Evolutionary conservation across 2,329 filamentous ascomycete genomes (phyloP), one percentile per base, ranked within the genome.

Genomic region (Colletotrichum truncatum): DNA sequence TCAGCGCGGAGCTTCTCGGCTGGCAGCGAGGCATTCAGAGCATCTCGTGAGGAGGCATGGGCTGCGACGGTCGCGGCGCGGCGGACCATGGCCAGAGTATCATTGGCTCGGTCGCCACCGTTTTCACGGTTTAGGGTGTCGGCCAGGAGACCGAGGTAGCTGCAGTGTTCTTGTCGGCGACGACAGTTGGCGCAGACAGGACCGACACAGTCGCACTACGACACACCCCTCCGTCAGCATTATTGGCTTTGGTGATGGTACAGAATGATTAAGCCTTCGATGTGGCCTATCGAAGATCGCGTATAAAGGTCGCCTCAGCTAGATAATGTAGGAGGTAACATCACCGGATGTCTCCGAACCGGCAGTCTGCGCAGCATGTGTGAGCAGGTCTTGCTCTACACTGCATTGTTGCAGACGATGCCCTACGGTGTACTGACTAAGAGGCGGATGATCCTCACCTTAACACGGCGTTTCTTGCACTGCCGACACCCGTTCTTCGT

Each of bases 401-500:
- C 36, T 18, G 32, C 45, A 18, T n/a, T 5, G 23, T 30, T 38
- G 26, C 26, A 36, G 25, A 18, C n/a, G 23, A 11, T 14, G 16
- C 11, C 8, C 11, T 18, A 4, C 4, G 18, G 14, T 18, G 12
- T 21, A 46, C 21, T n/a, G 1, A 11, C 23, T 25, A 16, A 48
- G 32, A 41, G 12, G 12, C 34, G 11, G 41, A 14, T 28, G 12
- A 41, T 34, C 30, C 66, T 39, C 39, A 68, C 66, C 66, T 68
- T 68, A 18, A 68, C 64, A 30, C 66, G 63, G 14, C 66, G 64
- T 49, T 64, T 67, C 45, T 68, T 68, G 30, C 66, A 68, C 53
- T 68, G 64, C 34, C 57, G 49, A 48, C 66, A 67, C 34, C 64
- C 66, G 48, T 66, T 68, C 32, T 66, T 66, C 43, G 63, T 67